These are phyloP conservation scores for Phaeosphaeriaceae sp. DNA, from an alignment of 2,329 filamentous ascomycete genomes.

Conservation along the genomic window DNA sequence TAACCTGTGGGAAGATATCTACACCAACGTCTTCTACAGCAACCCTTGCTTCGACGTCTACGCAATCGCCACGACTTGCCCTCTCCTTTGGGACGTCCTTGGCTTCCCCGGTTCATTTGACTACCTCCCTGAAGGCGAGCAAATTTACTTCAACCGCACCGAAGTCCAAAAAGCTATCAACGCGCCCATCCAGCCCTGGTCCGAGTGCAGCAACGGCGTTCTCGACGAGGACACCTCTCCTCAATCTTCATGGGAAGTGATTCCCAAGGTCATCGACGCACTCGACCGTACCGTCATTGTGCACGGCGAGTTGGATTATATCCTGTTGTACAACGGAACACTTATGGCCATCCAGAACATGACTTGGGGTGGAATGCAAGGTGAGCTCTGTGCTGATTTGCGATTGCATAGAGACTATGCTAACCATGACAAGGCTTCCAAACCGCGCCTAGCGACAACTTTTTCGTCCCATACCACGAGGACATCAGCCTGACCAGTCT, in stretches of 20 bases:
- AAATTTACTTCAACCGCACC: constrained; percentile 73
- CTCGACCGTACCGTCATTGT: constrained; percentile 76
- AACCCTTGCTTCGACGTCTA: constrained; percentile 87
- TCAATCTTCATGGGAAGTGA: constrained; percentile 64
- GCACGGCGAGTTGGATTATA: constrained; percentile 74
- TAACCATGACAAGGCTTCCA: constrained; percentile 59
- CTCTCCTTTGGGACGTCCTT: constrained; percentile 72
- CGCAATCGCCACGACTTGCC: constrained; percentile 75
- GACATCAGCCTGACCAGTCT: constrained; percentile 56
- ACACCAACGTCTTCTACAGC: constrained; percentile 59
- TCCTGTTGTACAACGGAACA: constrained; percentile 73
- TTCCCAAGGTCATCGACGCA: constrained; percentile 76
- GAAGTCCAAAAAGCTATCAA: constrained; percentile 76
- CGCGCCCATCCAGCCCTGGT: constrained; percentile 66
- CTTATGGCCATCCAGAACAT: constrained; percentile 80
- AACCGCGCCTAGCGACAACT: constrained; percentile 64
- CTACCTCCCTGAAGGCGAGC: constrained; percentile 70
- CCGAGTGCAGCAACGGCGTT: constrained; percentile 62
- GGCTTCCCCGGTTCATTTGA: constrained; percentile 70
- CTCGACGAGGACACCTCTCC: constrained; percentile 61
- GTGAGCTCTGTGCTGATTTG: constrained; percentile 35
- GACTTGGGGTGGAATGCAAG: constrained; percentile 76
- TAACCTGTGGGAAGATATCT: constrained; percentile 65
- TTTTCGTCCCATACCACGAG: constrained; percentile 73
- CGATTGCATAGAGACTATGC: neutral